Percentiles rank a stretch among this genome's conserved stretches.
phyloP scores from a whole-genome alignment of 495 filamentous ascomycete genomes.

The Aspergillus diversus region DNA sequence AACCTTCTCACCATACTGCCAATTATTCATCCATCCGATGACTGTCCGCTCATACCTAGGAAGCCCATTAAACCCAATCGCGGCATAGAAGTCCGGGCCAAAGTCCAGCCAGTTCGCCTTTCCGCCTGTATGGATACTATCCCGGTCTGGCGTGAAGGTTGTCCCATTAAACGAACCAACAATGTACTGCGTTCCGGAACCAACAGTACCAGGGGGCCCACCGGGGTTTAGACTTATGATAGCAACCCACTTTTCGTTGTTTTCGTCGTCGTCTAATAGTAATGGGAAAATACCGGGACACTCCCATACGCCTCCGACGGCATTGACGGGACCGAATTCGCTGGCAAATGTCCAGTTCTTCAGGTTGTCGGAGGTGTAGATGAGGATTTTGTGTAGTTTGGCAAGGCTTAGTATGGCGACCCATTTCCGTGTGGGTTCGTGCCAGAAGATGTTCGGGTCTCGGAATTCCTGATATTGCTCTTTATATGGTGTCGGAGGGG shows the following conservation, averaged over 20 bases:
- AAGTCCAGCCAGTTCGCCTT: constrained; percentile 52
- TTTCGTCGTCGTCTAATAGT: constrained; percentile 32
- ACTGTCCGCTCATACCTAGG: constrained; percentile 40
- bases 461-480: constrained; percentile 51
- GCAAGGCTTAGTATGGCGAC: constrained; percentile 52
- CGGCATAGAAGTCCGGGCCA: constrained; percentile 63
- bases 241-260: constrained; percentile 48
- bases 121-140: constrained; percentile 15
- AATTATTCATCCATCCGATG: constrained; percentile 64
- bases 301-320: constrained; percentile 61
- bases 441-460: constrained; percentile 61
- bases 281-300: constrained; percentile 56
- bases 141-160: constrained; percentile 25
- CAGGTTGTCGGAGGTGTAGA: constrained; percentile 58
- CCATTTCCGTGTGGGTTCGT: constrained; percentile 51
- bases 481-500: constrained; percentile 37
- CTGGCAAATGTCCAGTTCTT: constrained; percentile 56
- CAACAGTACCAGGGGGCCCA: constrained; percentile 53
- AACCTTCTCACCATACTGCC: constrained; percentile 51
- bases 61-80: constrained; percentile 55
- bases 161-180: constrained; percentile 44
- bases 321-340: constrained; percentile 57
- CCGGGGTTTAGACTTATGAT: constrained; percentile 59
- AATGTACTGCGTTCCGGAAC: constrained; percentile 44
- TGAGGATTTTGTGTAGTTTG: constrained; percentile 52